Percentiles rank a stretch among this genome's conserved stretches.
phyloP scores from a whole-genome alignment of 192 early-diverging fungal genomes.

The Backusella tuberculispora region DNA sequence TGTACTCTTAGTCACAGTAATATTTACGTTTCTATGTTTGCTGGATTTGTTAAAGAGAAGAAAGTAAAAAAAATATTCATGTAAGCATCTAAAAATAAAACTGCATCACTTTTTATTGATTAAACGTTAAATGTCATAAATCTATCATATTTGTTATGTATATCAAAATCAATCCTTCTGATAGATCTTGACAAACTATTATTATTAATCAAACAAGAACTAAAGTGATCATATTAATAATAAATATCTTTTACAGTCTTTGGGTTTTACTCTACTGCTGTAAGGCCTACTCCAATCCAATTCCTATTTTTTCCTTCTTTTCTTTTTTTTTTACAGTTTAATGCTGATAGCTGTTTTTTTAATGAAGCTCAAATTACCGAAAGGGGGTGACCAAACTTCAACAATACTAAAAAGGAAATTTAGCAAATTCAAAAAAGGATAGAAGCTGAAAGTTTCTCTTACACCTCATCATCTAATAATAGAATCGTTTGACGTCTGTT shows the following conservation, averaged over 20 bases:
- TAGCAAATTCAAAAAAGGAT: not conserved
- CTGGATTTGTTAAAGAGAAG: not conserved
- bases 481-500: not conserved
- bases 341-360: no score
- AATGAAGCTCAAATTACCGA: not conserved
- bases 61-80: not conserved
- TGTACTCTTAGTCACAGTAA: not conserved
- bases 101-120: not conserved
- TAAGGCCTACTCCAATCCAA: no score
- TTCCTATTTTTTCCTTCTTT: not conserved
- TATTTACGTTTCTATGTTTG: not conserved
- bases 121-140: no score
- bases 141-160: no score
- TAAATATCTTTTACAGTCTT: no score
- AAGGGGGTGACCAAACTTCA: not conserved
- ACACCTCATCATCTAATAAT: not conserved
- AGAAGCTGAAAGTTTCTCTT: not conserved
- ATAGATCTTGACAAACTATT: no score
- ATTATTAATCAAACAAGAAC: no score
- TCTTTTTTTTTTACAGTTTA: not conserved
- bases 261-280: no score
- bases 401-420: not conserved
- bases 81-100: not conserved
- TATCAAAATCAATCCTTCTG: no score
- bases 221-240: no score